phyloP scores from a whole-genome alignment of 768 basidiomycete genomes.

The Pulveroboletus sp. region DNA sequence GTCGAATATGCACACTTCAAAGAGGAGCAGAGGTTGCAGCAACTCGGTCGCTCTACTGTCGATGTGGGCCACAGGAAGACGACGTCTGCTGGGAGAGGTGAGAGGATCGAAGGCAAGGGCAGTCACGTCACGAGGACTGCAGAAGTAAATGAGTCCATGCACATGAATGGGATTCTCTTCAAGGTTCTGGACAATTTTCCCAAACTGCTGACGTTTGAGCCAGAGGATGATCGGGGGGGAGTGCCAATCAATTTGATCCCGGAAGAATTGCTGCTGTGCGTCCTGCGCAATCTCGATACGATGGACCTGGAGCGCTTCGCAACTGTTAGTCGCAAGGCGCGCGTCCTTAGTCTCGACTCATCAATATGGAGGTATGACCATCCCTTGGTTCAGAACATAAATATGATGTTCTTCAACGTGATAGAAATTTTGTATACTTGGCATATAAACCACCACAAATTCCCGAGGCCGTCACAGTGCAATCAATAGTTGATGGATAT shows the following conservation, averaged over 20 bases:
- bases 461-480: slow-evolving; percentile 43
- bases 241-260: slow-evolving; percentile 59
- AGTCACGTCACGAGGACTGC: slow-evolving; percentile 63
- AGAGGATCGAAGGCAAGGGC: slow-evolving; percentile 60
- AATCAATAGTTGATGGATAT: slow-evolving; percentile 48
- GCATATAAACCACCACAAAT: slow-evolving; percentile 80
- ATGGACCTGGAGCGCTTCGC: slow-evolving; percentile 76
- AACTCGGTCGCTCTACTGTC: slow-evolving; percentile 2
- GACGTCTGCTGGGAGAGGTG: slow-evolving; percentile 72
- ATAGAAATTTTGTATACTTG: slow-evolving; percentile 56
- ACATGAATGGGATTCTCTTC: slow-evolving; percentile 40
- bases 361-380: slow-evolving; percentile 67
- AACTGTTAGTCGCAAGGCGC: slow-evolving; percentile 63
- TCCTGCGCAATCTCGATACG: slow-evolving; percentile 64
- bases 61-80: slow-evolving; percentile 62
- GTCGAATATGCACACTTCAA: slow-evolving; percentile 69
- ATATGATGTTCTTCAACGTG: slow-evolving; percentile 5
- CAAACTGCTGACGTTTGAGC: slow-evolving; percentile 49
- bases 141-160: slow-evolving; percentile 23
- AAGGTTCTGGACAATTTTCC: slow-evolving; percentile 48
- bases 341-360: slow-evolving; percentile 64
- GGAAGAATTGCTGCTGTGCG: slow-evolving; percentile 66
- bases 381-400: background rate
- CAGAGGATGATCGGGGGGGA: slow-evolving; percentile 60
- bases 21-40: slow-evolving; percentile 40